Base-by-base conservation (phyloP, 176 grass and related monocot species). In the Carex kokanica region DNA sequence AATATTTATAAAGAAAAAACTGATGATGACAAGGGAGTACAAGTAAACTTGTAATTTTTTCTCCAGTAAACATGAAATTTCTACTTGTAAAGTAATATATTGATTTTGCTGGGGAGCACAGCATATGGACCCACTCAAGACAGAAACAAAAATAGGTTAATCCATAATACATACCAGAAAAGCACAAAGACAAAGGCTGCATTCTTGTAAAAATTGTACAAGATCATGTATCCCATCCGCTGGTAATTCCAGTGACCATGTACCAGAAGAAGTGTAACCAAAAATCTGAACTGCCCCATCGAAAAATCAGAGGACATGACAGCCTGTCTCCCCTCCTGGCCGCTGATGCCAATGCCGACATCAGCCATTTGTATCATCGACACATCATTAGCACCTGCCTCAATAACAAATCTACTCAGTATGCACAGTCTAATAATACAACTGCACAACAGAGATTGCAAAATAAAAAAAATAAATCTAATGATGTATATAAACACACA, bases 281-380 rank as follows among this genome's bases (percentile, higher is more conserved):
- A 85, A 81, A 94, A 98, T 89, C 89, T 98, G 84, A 98, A 94
- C 84, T 98, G 95, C 8, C 81, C 89, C 92, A 98, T 94, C 32
- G 90, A 55, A 88, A 94, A 98, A 88, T 98, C 95, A 60, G 92
- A 94, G 53, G 92, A 88, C 95, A 98, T 98, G 78, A 94, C 95
- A 83, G 92, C 95, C 67, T 98, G 95, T 40, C 92, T 80, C 34
- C 95, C 92, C 83, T 98, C 95, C 78, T 93, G 88, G 14, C 92
- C 92, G 81, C 88, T 98, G 8, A 98, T 98, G 63, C 95, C 90
- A 87, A 94, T 84, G 57, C 92, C 90, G 73, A 94, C 87, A 87
- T 92, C 94, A 82, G 94, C 92, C 92, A 91, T 97, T 94, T 97
- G 90, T 34, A 97, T 94, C 94, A 94, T 97, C 55, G 94, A 97